phyloP scores from a whole-genome alignment of 352 stramenopile species.

The Phytopythium ostracodes region DNA sequence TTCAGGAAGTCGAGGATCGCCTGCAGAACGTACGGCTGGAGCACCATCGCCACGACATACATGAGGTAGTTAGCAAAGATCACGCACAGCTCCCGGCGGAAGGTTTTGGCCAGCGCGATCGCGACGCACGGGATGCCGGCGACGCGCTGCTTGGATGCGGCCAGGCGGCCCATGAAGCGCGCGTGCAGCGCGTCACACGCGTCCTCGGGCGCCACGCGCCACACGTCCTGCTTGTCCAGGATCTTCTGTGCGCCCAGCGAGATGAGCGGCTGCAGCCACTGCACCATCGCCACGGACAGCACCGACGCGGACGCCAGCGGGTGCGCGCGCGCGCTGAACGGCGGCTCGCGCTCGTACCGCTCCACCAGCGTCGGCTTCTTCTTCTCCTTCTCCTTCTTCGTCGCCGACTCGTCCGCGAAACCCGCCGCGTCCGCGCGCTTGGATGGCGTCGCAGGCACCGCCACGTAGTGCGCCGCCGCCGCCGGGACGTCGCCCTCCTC shows the following conservation, averaged over 20 bases:
- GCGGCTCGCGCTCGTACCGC: conserved; percentile 1
- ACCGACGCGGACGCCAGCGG: conserved; percentile 29
- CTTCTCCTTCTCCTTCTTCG: background rate
- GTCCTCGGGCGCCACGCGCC: conserved; percentile 17
- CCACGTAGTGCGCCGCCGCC: background rate
- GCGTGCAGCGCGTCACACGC: conserved; percentile 12
- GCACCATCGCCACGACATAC: conserved; percentile 26
- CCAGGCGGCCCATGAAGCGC: conserved; percentile 9
- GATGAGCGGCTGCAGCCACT: conserved; percentile 49
- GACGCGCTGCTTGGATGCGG: background rate
- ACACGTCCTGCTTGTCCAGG: conserved; percentile 28
- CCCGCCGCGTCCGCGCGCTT: background rate
- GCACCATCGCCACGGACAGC: conserved; percentile 37
- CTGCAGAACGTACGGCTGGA: conserved; percentile 22
- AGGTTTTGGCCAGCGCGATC: conserved; percentile 18
- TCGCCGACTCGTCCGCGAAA: background rate
- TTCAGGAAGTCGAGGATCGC: conserved; percentile 25
- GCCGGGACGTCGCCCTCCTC: background rate
- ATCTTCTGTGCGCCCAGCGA: conserved; percentile 20
- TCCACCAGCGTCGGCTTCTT: background rate
- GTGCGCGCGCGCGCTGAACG: conserved; percentile 18
- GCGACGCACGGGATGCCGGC: conserved; percentile 11
- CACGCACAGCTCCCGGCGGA: conserved; percentile 15
- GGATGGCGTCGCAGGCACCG: background rate
- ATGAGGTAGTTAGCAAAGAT: conserved; percentile 24